These are phyloP conservation scores for Sarocladium brachiariae DNA, from an alignment of 2,329 filamentous ascomycete species.

Conservation along the genomic window DNA sequence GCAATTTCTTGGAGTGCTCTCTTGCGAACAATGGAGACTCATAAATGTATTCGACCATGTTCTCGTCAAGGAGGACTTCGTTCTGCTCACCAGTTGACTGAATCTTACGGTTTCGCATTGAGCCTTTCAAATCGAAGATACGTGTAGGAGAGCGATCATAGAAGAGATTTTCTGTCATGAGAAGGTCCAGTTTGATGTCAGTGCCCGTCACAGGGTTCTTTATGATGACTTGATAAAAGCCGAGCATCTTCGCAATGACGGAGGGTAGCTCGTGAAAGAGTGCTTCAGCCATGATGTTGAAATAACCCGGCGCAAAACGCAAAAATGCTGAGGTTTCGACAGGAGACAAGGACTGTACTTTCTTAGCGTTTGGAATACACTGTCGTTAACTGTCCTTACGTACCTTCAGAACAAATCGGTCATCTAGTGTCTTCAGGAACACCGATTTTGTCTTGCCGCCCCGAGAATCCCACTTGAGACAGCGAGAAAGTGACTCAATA, in stretches of 20 bases:
- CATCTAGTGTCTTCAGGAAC: conserved; percentile 93
- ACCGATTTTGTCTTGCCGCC: conserved; percentile 97
- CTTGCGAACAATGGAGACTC: conserved; percentile 92
- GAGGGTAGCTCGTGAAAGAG: conserved; percentile 92
- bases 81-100: conserved; percentile 93
- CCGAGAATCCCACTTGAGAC: conserved; percentile 96
- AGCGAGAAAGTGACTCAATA: conserved; percentile 88
- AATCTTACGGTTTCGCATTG: conserved; percentile 97
- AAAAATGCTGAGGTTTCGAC: conserved; percentile 93
- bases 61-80: conserved; percentile 93
- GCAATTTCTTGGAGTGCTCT: conserved; percentile 91
- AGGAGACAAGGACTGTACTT: conserved; percentile 61
- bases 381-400: too few relatives aligned
- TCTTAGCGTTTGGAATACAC: conserved; percentile 42
- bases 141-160: conserved; percentile 88
- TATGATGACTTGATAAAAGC: conserved; percentile 95
- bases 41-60: conserved; percentile 98
- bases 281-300: conserved; percentile 93
- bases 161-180: conserved; percentile 97
- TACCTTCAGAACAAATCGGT: conserved; percentile 78
- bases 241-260: conserved; percentile 98
- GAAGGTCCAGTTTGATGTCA: conserved; percentile 88
- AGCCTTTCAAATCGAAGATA: conserved; percentile 93
- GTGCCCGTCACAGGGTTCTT: conserved; percentile 88
- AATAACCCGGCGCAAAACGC: conserved; percentile 93